Percentiles rank a stretch among this genome's conserved stretches.
Conservation (phyloP, 163 green algal species). For the Chlamydomonas reinhardtii region DNA sequence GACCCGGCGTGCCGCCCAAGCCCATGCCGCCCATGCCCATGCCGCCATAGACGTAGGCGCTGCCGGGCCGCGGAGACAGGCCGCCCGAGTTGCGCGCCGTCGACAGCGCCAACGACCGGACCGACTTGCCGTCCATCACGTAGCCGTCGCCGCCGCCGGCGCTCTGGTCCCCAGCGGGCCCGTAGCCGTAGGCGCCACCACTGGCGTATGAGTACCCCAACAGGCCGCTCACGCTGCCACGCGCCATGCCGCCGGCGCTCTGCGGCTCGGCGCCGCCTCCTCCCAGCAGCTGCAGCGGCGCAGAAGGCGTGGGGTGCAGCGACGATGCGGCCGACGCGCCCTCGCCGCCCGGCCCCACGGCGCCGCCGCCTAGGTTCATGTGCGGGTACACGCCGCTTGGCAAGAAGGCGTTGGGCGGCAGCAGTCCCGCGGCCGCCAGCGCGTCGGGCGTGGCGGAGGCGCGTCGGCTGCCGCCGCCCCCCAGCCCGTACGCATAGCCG, state of each 20-base stretch:
- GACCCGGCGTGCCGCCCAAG: neutral
- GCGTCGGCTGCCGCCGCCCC: no score
- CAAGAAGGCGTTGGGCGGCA: no score
- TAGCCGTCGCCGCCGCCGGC: neutral
- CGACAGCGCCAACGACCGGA: neutral
- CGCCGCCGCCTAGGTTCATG: no score
- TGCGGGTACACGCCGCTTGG: no score
- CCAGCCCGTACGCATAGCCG: no score
- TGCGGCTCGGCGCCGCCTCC: neutral
- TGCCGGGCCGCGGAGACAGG: constrained; percentile 14
- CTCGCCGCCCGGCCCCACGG: no score
- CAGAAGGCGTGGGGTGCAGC: no score
- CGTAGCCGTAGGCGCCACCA: no score
- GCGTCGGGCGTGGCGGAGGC: no score
- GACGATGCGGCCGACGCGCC: no score
- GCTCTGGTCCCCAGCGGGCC: neutral
- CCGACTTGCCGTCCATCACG: neutral
- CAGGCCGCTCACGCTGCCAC: neutral
- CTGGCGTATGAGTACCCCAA: neutral
- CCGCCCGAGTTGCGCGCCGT: neutral
- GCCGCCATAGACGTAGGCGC: neutral
- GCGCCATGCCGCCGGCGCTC: neutral
- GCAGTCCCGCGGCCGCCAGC: no score
- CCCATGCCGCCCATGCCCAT: neutral
- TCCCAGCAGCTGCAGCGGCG: no score